These are phyloP conservation scores for Cryptococcus maquisensis DNA, from an alignment of 1,284 basidiomycete species.

Conservation along the genomic window DNA sequence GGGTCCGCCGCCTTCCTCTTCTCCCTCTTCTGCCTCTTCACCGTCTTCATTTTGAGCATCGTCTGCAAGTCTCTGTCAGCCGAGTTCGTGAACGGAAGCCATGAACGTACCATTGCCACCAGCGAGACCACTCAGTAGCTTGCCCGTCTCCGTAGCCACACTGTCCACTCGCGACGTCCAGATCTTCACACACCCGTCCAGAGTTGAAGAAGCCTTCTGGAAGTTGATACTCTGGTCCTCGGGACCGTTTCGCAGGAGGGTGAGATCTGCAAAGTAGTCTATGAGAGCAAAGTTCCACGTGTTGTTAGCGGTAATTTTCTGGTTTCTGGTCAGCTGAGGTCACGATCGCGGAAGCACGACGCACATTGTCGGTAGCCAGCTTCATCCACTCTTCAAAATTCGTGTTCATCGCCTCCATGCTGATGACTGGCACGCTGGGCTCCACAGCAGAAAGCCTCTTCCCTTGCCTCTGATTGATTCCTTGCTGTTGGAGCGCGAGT, in stretches of 20 bases:
- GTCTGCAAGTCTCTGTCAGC: background rate
- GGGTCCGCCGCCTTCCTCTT: slow-evolving; percentile 51
- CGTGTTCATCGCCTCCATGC: slow-evolving; percentile 72
- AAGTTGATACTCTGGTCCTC: slow-evolving; percentile 94
- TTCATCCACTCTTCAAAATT: slow-evolving; percentile 99
- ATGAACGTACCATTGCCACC: slow-evolving; percentile 44
- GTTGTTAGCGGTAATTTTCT: slow-evolving; percentile 99
- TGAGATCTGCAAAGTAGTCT: slow-evolving; percentile 99
- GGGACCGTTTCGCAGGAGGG: slow-evolving; percentile 81
- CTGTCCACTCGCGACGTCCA: slow-evolving; percentile 98
- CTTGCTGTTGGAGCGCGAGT: slow-evolving; percentile 19
- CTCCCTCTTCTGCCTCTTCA: slow-evolving; percentile 57
- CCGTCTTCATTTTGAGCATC: slow-evolving; percentile 33
- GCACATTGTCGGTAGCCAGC: slow-evolving; percentile 96
- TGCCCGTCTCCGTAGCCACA: slow-evolving; percentile 94
- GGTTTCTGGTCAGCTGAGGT: slow-evolving; percentile 1
- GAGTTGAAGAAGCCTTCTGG: slow-evolving; percentile 93
- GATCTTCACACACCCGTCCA: slow-evolving; percentile 99
- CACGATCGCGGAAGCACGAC: slow-evolving; percentile 32
- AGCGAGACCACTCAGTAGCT: slow-evolving; percentile 86
- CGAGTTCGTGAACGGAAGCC: background rate
- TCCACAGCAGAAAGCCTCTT: slow-evolving; percentile 38
- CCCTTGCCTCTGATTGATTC: slow-evolving; percentile 12
- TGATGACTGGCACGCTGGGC: slow-evolving; percentile 29
- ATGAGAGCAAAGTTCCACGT: slow-evolving; percentile 98